phyloP scores from a whole-genome alignment of 495 filamentous ascomycete genomes.

The Copromyces sp. region DNA sequence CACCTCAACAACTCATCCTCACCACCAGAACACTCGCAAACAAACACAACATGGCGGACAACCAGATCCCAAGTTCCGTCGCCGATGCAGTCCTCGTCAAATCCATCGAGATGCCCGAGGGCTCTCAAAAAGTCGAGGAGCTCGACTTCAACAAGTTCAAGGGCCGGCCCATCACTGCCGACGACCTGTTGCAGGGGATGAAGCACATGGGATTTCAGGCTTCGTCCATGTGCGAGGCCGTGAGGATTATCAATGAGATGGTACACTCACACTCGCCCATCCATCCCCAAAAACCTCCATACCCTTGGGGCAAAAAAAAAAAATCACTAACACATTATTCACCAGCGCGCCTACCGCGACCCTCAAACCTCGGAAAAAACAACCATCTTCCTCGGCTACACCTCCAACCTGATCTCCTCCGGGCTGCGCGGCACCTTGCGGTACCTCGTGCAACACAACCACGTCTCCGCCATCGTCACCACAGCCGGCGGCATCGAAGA shows the following conservation, averaged over 20 bases:
- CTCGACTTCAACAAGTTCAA: constrained; percentile 80
- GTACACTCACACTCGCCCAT: constrained; percentile 33
- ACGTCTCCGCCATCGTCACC: constrained; percentile 86
- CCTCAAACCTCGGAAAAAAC: constrained; percentile 61
- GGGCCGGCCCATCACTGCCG: constrained; percentile 66
- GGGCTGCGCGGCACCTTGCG: constrained; percentile 84
- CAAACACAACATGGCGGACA: constrained; percentile 15
- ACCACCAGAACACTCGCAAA: neutral
- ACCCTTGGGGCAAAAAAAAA: neutral
- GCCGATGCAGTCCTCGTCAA: constrained; percentile 81
- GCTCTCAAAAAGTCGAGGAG: constrained; percentile 63
- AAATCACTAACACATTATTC: neutral
- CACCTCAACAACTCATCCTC: neutral
- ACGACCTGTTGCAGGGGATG: constrained; percentile 76
- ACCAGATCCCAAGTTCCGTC: constrained; percentile 51
- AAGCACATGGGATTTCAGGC: constrained; percentile 87
- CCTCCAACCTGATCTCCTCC: constrained; percentile 92
- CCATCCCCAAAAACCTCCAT: neutral
- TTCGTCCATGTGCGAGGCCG: constrained; percentile 70
- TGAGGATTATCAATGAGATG: constrained; percentile 90
- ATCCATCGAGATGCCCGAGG: constrained; percentile 71
- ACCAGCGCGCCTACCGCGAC: constrained; percentile 65
- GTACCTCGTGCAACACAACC: constrained; percentile 82
- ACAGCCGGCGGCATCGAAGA: constrained; percentile 97
- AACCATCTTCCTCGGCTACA: constrained; percentile 95